phyloP scores from a whole-genome alignment of 2,329 filamentous ascomycete species.

The Scedosporium aurantiacum region DNA sequence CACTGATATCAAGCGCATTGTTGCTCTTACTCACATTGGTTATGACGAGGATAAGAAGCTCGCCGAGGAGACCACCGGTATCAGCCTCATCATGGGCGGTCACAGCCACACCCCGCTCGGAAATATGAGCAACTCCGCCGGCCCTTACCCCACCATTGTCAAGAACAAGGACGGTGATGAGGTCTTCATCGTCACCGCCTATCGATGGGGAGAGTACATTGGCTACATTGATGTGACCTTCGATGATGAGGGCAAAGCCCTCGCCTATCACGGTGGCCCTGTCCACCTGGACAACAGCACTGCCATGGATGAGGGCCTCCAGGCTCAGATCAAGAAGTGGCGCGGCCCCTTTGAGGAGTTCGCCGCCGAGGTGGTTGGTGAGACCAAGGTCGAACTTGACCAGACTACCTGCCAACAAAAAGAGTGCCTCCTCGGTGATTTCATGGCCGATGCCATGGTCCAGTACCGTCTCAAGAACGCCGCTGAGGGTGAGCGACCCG shows the following conservation, averaged over 20 bases:
- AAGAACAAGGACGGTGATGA: constrained; percentile 51
- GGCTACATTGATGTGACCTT: constrained; percentile 58
- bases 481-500: constrained; percentile 27
- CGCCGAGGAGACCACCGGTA: constrained; percentile 45
- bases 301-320: constrained; percentile 41
- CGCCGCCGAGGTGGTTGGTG: constrained; percentile 44
- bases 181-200: constrained; percentile 57
- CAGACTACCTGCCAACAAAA: constrained; percentile 44
- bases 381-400: constrained; percentile 42
- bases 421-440: constrained; percentile 48
- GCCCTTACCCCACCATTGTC: constrained; percentile 53
- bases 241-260: constrained; percentile 46
- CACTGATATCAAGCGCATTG: constrained; percentile 53
- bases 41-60: constrained; percentile 53
- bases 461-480: constrained; percentile 44
- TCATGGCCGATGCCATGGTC: constrained; percentile 49
- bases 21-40: constrained; percentile 56
- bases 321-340: constrained; percentile 49
- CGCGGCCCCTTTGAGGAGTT: constrained; percentile 49
- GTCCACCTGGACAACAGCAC: constrained; percentile 54
- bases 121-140: constrained; percentile 44
- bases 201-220: constrained; percentile 58
- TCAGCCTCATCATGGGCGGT: constrained; percentile 58
- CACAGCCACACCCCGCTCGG: constrained; percentile 52
- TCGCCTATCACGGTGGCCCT: constrained; percentile 52